Percentiles rank a stretch among this genome's conserved stretches.
Evolutionary conservation across 2,329 filamentous ascomycete genomes (phyloP).

Genomic region (Cladophialophora chaetospira): DNA sequence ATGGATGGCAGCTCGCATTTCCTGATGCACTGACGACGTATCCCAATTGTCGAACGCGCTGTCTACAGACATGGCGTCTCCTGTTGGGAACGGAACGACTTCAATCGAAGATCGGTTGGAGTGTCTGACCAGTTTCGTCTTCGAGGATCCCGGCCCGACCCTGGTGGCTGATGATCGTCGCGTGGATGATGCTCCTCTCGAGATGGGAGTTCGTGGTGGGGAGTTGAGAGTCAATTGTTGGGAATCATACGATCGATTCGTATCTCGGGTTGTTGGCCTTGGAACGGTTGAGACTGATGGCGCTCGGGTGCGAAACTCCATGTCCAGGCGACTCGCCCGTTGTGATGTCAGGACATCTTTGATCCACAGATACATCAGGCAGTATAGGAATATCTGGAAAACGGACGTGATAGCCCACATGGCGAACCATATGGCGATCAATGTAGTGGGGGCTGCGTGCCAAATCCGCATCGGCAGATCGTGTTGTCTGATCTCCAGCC

Average conservation of each 20-base stretch:
- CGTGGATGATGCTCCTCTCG: constrained; percentile 18
- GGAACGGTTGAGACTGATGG: constrained; percentile 14
- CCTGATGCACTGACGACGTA: constrained; percentile 32
- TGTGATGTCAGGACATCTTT: constrained; percentile 22
- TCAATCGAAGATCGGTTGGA: constrained; percentile 33
- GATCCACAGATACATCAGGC: constrained; percentile 25
- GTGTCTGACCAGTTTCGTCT: constrained; percentile 24
- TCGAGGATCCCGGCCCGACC: constrained; percentile 22
- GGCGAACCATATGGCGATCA: constrained; percentile 29
- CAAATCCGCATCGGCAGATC: constrained; percentile 23
- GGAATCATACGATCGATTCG: constrained; percentile 28
- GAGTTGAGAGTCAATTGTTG: constrained; percentile 31
- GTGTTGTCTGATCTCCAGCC: constrained; percentile 19
- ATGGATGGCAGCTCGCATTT: constrained; percentile 31
- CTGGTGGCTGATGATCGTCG: constrained; percentile 28
- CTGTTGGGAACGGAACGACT: constrained; percentile 22
- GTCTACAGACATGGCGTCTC: constrained; percentile 29
- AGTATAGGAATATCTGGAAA: constrained; percentile 23
- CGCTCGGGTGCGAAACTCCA: constrained; percentile 26
- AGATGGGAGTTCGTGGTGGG: constrained; percentile 31
- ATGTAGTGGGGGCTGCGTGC: constrained; percentile 9
- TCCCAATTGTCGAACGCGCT: constrained; percentile 33
- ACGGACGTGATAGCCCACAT: constrained; percentile 24
- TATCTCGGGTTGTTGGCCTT: constrained; percentile 20
- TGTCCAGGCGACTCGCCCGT: constrained; percentile 19